Percentiles rank a stretch among this genome's conserved stretches.
phyloP scores from a whole-genome alignment of 805 yeast genomes.

The Zygotorulaspora sp. region DNA sequence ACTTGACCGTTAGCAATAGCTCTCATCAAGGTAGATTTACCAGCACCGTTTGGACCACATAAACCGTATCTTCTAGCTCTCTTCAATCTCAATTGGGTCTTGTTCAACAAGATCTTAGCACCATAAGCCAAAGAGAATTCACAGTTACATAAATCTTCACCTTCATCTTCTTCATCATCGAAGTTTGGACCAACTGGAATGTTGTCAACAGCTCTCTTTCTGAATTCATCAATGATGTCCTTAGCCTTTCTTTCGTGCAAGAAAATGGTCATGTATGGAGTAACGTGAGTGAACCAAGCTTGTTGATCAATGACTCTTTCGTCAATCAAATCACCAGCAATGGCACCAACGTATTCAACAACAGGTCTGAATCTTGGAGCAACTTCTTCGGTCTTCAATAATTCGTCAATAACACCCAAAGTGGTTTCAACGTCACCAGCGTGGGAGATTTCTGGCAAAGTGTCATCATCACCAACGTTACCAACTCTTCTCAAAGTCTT shows the following conservation, averaged over 20 bases:
- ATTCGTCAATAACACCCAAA: slow-evolving; percentile 69
- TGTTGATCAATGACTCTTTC: slow-evolving; percentile 92
- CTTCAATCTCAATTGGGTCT: slow-evolving; percentile 97
- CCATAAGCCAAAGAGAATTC: slow-evolving; percentile 99
- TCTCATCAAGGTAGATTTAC: slow-evolving; percentile 98
- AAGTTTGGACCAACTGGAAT: slow-evolving; percentile 93
- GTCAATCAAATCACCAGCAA: slow-evolving; percentile 98
- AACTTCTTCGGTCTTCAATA: slow-evolving; percentile 54
- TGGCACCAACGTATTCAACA: slow-evolving; percentile 80
- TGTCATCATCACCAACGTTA: slow-evolving; percentile 85
- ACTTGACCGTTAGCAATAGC: slow-evolving; percentile 97
- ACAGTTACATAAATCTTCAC: slow-evolving; percentile 99
- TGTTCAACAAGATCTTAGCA: slow-evolving; percentile 99
- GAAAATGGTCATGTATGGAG: slow-evolving; percentile 95
- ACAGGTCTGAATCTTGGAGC: slow-evolving; percentile 77
- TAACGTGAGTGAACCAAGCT: slow-evolving; percentile 83
- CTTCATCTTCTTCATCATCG: slow-evolving; percentile 97
- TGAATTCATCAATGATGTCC: slow-evolving; percentile 86
- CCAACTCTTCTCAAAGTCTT: slow-evolving; percentile 98
- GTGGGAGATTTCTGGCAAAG: slow-evolving; percentile 93
- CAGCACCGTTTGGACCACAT: slow-evolving; percentile 99
- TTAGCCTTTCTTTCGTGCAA: slow-evolving; percentile 89
- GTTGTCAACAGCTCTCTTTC: slow-evolving; percentile 96
- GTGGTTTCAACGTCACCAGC: slow-evolving; percentile 96
- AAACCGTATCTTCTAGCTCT: slow-evolving; percentile 99